These are phyloP conservation scores for Sordariomycetes sp. DNA, from an alignment of 2,329 filamentous ascomycete species.

Conservation along the genomic window DNA sequence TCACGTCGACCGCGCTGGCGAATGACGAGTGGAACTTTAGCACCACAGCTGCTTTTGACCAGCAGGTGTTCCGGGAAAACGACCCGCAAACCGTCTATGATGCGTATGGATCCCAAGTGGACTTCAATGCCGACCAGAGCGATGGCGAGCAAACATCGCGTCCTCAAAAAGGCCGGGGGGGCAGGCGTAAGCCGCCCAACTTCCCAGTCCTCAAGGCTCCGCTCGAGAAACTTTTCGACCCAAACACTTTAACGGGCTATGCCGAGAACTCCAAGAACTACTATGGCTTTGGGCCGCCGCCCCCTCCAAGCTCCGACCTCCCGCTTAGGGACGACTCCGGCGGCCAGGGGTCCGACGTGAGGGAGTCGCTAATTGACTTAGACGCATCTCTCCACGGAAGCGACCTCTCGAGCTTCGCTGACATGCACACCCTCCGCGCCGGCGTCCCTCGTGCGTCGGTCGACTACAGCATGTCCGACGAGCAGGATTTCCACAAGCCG, in stretches of 20 bases:
- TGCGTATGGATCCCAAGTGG: constrained; percentile 44
- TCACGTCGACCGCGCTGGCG: constrained; percentile 28
- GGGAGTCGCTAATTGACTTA: constrained; percentile 52
- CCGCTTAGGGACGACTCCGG: constrained; percentile 42
- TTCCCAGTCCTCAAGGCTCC: constrained; percentile 44
- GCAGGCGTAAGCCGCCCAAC: constrained; percentile 39
- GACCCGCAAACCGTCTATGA: constrained; percentile 47
- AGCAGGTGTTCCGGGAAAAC: constrained; percentile 36
- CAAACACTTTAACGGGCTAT: constrained; percentile 51
- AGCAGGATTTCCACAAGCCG: constrained; percentile 26
- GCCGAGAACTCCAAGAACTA: constrained; percentile 49
- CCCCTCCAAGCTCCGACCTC: constrained; percentile 34
- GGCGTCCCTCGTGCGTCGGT: constrained; percentile 27
- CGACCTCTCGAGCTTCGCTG: constrained; percentile 42
- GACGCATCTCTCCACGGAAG: constrained; percentile 44
- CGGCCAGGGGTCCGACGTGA: constrained; percentile 23
- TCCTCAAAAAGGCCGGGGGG: constrained; percentile 35
- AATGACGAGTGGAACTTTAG: constrained; percentile 57
- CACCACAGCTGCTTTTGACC: constrained; percentile 51
- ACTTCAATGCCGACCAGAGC: constrained; percentile 26
- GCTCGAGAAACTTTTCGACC: constrained; percentile 52
- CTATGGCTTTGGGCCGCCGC: constrained; percentile 28
- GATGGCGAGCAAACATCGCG: constrained; percentile 33
- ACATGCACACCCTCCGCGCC: constrained; percentile 47
- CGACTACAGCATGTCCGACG: constrained; percentile 34